Evolutionary conservation across 2,329 filamentous ascomycete genomes (phyloP).

Genomic region (Trichoderma simmonsii): DNA sequence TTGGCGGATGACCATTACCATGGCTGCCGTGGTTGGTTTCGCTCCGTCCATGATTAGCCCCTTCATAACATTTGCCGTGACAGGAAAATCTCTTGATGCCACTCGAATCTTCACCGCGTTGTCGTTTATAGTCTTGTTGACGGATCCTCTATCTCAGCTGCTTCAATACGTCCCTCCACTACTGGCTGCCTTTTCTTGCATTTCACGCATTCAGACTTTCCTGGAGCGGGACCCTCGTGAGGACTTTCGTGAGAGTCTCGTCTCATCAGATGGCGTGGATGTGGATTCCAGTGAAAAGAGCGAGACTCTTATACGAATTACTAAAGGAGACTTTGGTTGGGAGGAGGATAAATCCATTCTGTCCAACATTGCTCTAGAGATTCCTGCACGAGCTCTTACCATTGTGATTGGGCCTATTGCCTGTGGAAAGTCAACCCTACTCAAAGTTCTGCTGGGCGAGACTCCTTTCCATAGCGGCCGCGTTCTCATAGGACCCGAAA

Average conservation of each 20-base stretch:
- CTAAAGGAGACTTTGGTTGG: conserved; percentile 28
- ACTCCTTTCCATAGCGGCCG: conserved; percentile 22
- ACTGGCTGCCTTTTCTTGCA: conserved; percentile 33
- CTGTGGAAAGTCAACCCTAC: conserved; percentile 37
- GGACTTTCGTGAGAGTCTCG: conserved; percentile 23
- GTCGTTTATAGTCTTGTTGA: conserved; percentile 35
- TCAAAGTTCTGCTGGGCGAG: conserved; percentile 35
- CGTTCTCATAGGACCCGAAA: conserved; percentile 14
- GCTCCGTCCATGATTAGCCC: conserved; percentile 37
- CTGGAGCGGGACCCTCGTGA: conserved; percentile 30
- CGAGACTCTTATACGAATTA: not conserved
- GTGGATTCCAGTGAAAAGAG: not conserved
- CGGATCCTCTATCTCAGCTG: conserved; percentile 30
- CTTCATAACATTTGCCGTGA: conserved; percentile 32
- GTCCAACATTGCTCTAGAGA: conserved; percentile 21
- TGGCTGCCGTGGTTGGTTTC: conserved; percentile 29
- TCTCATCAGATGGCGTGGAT: not conserved
- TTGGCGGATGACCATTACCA: conserved; percentile 28
- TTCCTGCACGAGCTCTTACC: conserved; percentile 25
- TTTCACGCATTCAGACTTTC: conserved; percentile 37
- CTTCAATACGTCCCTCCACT: conserved; percentile 34
- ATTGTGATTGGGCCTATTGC: conserved; percentile 39
- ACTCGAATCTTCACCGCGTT: conserved; percentile 34
- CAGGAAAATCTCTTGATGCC: conserved; percentile 25
- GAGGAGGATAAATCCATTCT: conserved; percentile 26